Base-by-base conservation (phyloP, 2,329 filamentous ascomycete genomes). In the Pyrenochaeta sp. region DNA sequence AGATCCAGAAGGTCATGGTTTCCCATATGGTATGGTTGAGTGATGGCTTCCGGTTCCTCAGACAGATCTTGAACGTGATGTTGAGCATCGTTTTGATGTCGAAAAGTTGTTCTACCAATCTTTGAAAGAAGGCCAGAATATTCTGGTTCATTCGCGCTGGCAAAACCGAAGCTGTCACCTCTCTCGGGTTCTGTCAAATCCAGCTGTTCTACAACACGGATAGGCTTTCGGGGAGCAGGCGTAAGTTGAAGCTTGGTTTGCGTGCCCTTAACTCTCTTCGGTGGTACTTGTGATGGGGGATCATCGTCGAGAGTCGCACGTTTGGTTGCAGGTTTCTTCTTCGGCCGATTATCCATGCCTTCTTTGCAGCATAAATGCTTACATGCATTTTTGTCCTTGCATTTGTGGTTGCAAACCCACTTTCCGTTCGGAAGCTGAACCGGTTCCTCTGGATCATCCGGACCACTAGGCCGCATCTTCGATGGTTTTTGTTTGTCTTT, bases 301-400 rank as follows among this genome's bases (percentile, higher is more conserved):
- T 48, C 30, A 6, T 51, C 44, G 0, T 36, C 14, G 7, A 55
- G 53, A 1, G 39, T 19, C 3, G 41, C 26, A 30, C 59, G 58
- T 49, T 71, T 72, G 21, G 53, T 43, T 7, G 26, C 49, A 29
- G 68, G 54, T 26, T 74, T 61, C 27, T 73, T 61, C 57, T 81
- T 80, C 5, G 70, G 74, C 44, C 82, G 85, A 50, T 84, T 89
- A 23, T 88, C 83, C 13, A 88, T 62, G 0, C 89, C 89, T 47
- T 89, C 83, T 17, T 79, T 80, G 60, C 89, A 93, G 59, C 89
- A 93, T 23, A 80, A 69, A 58, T 93, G 89, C 55, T 84, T 88
- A 68, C 89, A 92, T 7, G 63, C 71, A 26, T 66, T 72, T 55
- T 81, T 84, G 53, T 86, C 76, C 56, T 81, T 83, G 72, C 89